Evolutionary conservation across 164 flowering plant species (phyloP).

Genomic region (Houttuynia cordata): DNA sequence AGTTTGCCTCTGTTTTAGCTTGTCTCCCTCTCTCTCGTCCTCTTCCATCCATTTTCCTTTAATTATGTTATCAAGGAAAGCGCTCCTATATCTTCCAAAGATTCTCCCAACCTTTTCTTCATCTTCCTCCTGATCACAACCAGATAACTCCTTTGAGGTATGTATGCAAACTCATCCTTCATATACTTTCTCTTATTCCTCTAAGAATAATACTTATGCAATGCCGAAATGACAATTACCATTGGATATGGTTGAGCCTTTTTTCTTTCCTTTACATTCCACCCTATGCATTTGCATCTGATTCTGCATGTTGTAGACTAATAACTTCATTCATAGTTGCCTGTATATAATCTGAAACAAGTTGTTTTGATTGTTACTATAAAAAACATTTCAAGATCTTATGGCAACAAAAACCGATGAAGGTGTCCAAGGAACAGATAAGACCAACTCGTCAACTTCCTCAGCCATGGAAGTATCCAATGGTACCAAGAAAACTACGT

Average conservation of each 20-base stretch:
- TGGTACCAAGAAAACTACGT: slow-evolving; percentile 6
- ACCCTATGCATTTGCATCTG: too few relatives aligned
- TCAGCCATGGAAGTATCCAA: slow-evolving; percentile 3
- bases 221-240: too few relatives aligned
- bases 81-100: not conserved
- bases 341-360: too few relatives aligned
- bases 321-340: too few relatives aligned
- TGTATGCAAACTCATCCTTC: not conserved
- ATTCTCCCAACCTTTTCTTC: not conserved
- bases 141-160: not conserved
- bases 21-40: slow-evolving; percentile 6
- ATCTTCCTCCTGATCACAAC: not conserved
- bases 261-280: too few relatives aligned
- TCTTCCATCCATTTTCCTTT: slow-evolving; percentile 1
- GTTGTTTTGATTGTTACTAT: too few relatives aligned
- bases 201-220: too few relatives aligned
- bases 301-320: too few relatives aligned
- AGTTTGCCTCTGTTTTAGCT: not conserved
- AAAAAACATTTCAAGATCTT: not conserved
- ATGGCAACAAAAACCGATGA: slow-evolving; percentile 34
- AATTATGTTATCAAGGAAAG: not conserved
- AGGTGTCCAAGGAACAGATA: slow-evolving; percentile 13
- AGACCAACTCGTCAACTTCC: slow-evolving; percentile 10
- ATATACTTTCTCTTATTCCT: not conserved
- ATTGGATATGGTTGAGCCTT: too few relatives aligned